Conservation (phyloP, 306 rosid genomes). For the Inga laurina region DNA sequence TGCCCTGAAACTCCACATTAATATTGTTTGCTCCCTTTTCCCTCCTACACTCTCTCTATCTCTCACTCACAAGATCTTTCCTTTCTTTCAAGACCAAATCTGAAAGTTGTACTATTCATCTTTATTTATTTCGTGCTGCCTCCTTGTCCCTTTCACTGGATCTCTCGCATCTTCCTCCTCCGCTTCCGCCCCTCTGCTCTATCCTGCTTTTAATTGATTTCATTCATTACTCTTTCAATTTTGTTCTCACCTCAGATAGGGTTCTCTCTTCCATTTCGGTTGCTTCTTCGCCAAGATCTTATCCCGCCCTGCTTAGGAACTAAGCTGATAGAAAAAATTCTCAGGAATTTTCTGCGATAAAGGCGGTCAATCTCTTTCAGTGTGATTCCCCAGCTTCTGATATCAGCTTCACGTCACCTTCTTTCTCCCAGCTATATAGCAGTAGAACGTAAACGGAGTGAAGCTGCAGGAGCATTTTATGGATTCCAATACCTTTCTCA, state of each 20-base stretch:
- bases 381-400: constrained; percentile 37
- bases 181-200: constrained; percentile 20
- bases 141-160: constrained; percentile 31
- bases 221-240: constrained; percentile 33
- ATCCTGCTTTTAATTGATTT: not conserved
- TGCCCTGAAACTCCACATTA: not conserved
- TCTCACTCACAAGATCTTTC: constrained; percentile 47
- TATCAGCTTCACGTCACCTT: constrained; percentile 24
- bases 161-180: constrained; percentile 14
- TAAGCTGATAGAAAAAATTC: constrained; percentile 48
- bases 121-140: not conserved
- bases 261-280: constrained; percentile 27
- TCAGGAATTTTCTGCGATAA: constrained; percentile 39
- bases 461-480: constrained; percentile 31
- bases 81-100: constrained; percentile 45
- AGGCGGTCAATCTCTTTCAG: constrained; percentile 22
- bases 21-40: not conserved
- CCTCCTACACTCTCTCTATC: not conserved
- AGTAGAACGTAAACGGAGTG: not conserved
- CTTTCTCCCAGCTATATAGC: not conserved
- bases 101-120: constrained; percentile 25
- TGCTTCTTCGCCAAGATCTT: constrained; percentile 70
- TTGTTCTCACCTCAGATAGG: constrained; percentile 21
- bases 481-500: constrained; percentile 59
- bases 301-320: constrained; percentile 56